Evolutionary conservation across 805 yeast genomes (phyloP).

Genomic region (Nakazawaea ambrosiae): DNA sequence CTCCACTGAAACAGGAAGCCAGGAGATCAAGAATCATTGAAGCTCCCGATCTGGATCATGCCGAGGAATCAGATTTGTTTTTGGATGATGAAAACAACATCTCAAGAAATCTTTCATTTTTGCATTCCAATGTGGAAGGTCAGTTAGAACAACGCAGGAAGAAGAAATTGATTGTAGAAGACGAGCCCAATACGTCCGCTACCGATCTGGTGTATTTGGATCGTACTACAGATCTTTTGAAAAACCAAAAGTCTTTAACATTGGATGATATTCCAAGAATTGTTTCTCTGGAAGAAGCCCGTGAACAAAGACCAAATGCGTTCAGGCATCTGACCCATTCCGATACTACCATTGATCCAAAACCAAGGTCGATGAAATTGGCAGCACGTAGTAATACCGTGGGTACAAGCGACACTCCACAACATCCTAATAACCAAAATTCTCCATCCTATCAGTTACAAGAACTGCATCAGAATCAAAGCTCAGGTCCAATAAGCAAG

Average conservation of each 20-base stretch:
- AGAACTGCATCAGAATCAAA: too few relatives aligned
- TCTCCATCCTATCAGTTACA: too few relatives aligned
- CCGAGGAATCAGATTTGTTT: slow-evolving; percentile 16
- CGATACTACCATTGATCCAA: slow-evolving; percentile 9
- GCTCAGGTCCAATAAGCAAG: too few relatives aligned
- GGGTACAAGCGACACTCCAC: slow-evolving; percentile 1
- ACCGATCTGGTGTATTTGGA: slow-evolving; percentile 30
- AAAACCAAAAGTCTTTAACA: slow-evolving; percentile 79
- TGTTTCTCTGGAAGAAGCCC: slow-evolving; percentile 94
- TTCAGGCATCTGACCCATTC: slow-evolving; percentile 62
- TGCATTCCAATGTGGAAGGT: slow-evolving; percentile 7
- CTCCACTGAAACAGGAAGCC: slow-evolving; percentile 50
- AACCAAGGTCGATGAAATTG: slow-evolving; percentile 6
- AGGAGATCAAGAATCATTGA: slow-evolving; percentile 62
- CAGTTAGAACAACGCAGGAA: slow-evolving; percentile 1
- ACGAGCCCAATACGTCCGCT: slow-evolving; percentile 30
- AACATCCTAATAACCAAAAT: too few relatives aligned
- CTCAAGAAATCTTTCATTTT: slow-evolving; percentile 5
- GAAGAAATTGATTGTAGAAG: slow-evolving; percentile 17
- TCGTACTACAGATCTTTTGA: slow-evolving; percentile 62
- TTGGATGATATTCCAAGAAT: slow-evolving; percentile 95
- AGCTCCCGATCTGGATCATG: slow-evolving; percentile 44
- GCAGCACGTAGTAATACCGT: slow-evolving; percentile 6
- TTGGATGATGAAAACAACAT: slow-evolving; percentile 5
- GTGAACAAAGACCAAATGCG: slow-evolving; percentile 89